phyloP scores from a whole-genome alignment of 352 stramenopile species.

The Elongisporangium undulatum region DNA sequence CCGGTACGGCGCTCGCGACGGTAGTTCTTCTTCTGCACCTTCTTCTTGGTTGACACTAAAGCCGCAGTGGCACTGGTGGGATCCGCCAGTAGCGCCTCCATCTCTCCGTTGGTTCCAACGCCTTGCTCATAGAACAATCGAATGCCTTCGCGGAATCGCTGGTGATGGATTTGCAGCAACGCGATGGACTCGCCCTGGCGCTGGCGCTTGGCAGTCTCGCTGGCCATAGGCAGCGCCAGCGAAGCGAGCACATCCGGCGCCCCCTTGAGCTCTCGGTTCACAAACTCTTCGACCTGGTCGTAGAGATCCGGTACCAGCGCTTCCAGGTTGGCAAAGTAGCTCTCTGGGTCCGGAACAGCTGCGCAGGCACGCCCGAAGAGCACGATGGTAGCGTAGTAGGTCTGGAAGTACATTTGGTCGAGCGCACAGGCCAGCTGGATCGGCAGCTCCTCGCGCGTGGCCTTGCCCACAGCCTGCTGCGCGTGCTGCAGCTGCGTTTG shows the following conservation, averaged over 20 bases:
- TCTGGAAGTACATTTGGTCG: slow-evolving; percentile 82
- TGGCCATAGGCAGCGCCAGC: slow-evolving; percentile 31
- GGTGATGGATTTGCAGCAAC: slow-evolving; percentile 54
- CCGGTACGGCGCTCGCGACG: slow-evolving; percentile 34
- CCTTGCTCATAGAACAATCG: slow-evolving; percentile 77
- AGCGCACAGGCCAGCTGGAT: slow-evolving; percentile 60
- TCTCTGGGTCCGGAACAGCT: slow-evolving; percentile 49
- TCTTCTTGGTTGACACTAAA: slow-evolving; percentile 36
- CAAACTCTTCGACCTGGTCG: slow-evolving; percentile 42
- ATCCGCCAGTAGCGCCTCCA: slow-evolving; percentile 61
- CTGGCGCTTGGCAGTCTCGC: slow-evolving; percentile 13
- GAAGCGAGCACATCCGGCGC: slow-evolving; percentile 20
- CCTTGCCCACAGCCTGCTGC: slow-evolving; percentile 35
- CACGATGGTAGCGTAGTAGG: slow-evolving; percentile 68
- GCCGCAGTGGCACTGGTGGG: slow-evolving; percentile 17
- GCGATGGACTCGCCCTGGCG: slow-evolving; percentile 29
- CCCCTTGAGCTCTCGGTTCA: slow-evolving; percentile 44
- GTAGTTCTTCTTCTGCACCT: slow-evolving; percentile 61
- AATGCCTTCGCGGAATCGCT: slow-evolving; percentile 59
- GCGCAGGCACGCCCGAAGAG: slow-evolving; percentile 63
- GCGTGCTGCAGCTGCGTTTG: slow-evolving; percentile 44
- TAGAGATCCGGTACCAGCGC: slow-evolving; percentile 31
- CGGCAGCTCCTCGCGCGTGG: slow-evolving; percentile 45
- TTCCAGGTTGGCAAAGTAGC: slow-evolving; percentile 56
- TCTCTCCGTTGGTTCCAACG: slow-evolving; percentile 73